Evolutionary conservation across 495 filamentous ascomycete genomes (phyloP), one percentile per base, ranked within the genome.

Genomic region (Schizothecium vesticola): DNA sequence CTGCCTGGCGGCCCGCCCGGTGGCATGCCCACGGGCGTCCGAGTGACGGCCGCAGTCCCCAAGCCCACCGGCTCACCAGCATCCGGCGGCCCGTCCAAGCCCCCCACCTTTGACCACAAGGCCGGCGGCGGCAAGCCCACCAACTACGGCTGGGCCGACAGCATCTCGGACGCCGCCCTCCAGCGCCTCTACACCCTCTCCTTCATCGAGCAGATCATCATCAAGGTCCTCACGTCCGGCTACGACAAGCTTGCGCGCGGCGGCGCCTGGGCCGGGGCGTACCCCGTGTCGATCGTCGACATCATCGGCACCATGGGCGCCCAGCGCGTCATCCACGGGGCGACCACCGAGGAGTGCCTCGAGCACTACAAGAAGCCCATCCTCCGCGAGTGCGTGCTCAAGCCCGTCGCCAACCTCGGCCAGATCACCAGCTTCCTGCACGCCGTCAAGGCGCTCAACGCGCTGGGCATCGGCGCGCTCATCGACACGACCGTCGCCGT

Each of bases 391-490:
- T 82, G 80, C 74, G 60, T 58, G 4, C 77, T 77, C 74, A 71
- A 73, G 19, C 29, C 63, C 73, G 13, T 36, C 64, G 11, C 59
- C 43, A 51, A 19, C 16, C 8, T 57, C 11, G 43, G 21, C 22
- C 61, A 31, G 61, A 76, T 79, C 56, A 73, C 79, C 69, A 68
- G 65, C 24, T 80, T 76, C 70, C 69, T 79, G 7, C 22, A 65
- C 19, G 70, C 72, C n/a, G 70, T 69, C 13, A 68, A 73, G 23
- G 70, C 56, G n/a, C 69, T 80, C 22, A 71, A 87, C 51, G 73
- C 86, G 11, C 86, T 87, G 19, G 87, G 86, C 71, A 88, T 84
- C 68, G 82, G 83, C 63, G 83, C 85, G 11, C 82, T 84, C 0
- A 77, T 89, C 23, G 83, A 86, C 28, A 79, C 81, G 12, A 83